These are phyloP conservation scores for Pseudocercospora cruenta DNA, from an alignment of 2,329 filamentous ascomycete genomes.

Conservation along the genomic window DNA sequence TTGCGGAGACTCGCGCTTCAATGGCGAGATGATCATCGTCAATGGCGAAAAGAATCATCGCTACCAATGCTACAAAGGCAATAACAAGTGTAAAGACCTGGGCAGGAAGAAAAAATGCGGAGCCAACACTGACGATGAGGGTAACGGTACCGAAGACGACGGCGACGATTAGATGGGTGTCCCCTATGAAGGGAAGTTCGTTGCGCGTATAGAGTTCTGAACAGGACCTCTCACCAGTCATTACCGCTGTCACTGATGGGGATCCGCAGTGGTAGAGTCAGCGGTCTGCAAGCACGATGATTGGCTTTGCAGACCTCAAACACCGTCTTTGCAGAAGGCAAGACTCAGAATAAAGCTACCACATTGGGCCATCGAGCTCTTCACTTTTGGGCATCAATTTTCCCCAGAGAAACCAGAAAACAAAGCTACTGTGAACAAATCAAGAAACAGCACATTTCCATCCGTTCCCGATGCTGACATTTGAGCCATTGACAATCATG, in stretches of 20 bases:
- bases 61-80: neutral
- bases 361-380: neutral
- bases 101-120: neutral
- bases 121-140: neutral
- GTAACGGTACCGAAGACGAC: no score
- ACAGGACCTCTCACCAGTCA: neutral
- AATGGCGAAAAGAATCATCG: neutral
- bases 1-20: neutral
- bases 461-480: no score
- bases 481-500: no score
- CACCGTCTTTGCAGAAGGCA: neutral
- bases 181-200: no score
- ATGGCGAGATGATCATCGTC: no score
- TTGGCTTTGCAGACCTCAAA: neutral
- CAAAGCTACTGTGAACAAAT: neutral
- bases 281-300: neutral
- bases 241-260: neutral
- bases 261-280: neutral
- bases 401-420: neutral
- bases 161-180: no score
- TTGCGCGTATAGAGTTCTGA: no score
- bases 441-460: neutral
- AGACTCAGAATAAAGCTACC: neutral
- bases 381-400: neutral
- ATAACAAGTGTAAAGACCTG: neutral